Percentiles rank a stretch among this genome's conserved stretches.
Conservation (phyloP, 108 stramenopile species). For the Seminavis robusta region DNA sequence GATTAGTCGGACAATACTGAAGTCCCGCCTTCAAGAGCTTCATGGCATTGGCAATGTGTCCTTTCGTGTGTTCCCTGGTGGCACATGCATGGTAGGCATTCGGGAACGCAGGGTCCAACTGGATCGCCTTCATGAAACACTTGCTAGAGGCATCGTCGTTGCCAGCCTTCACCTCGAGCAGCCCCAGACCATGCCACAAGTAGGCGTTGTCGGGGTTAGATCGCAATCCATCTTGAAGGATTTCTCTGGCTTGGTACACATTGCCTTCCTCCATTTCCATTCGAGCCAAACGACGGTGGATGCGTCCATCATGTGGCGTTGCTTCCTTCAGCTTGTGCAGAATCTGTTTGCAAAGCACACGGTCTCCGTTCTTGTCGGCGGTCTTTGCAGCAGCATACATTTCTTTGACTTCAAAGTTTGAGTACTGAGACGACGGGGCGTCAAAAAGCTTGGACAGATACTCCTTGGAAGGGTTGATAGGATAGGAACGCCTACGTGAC, state of each 20-base stretch:
- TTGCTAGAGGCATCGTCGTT: conserved; percentile 21
- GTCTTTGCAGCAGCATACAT: conserved; percentile 65
- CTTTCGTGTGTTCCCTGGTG: conserved; percentile 58
- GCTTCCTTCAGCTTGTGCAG: conserved; percentile 39
- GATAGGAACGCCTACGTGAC: conserved; percentile 1
- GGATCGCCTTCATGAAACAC: conserved; percentile 52
- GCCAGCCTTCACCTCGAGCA: conserved; percentile 41
- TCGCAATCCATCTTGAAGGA: conserved; percentile 45
- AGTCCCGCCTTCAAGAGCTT: conserved; percentile 60
- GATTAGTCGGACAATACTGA: conserved; percentile 58
- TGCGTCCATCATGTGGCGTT: conserved; percentile 68
- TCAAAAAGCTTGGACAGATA: conserved; percentile 52
- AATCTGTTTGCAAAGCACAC: conserved; percentile 34
- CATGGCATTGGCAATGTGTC: conserved; percentile 63
- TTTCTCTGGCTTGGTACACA: conserved; percentile 25
- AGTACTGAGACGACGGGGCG: conserved; percentile 42
- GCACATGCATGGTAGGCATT: conserved; percentile 79
- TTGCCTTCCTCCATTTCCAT: conserved; percentile 66
- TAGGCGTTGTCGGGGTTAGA: conserved; percentile 42
- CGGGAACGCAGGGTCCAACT: conserved; percentile 50
- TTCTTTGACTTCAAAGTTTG: conserved; percentile 59
- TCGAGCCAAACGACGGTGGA: conserved; percentile 67
- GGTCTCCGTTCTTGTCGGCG: conserved; percentile 70
- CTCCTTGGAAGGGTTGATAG: conserved; percentile 14
- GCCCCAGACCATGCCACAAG: conserved; percentile 69